phyloP scores from a whole-genome alignment of 495 filamentous ascomycete species.

The Halenospora varia region DNA sequence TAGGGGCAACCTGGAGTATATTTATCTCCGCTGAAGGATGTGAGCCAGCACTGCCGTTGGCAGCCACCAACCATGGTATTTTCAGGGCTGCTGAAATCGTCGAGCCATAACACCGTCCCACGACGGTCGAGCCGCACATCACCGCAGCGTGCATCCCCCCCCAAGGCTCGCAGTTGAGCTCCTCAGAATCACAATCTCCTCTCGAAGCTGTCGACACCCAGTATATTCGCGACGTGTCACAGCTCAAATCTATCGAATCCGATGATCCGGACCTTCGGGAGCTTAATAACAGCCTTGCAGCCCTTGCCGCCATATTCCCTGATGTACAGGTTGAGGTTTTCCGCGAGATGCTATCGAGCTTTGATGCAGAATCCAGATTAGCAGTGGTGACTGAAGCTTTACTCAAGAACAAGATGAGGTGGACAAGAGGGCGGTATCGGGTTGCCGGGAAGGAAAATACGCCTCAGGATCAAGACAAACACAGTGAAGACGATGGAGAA shows the following conservation, averaged over 20 bases:
- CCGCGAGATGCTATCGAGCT: slow-evolving; percentile 76
- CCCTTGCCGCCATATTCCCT: slow-evolving; percentile 75
- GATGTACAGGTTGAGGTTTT: slow-evolving; percentile 89
- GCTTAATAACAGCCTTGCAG: slow-evolving; percentile 70
- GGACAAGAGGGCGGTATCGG: slow-evolving; percentile 72
- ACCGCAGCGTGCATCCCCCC: not conserved
- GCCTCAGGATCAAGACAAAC: slow-evolving; percentile 5
- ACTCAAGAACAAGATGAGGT: slow-evolving; percentile 69
- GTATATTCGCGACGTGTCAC: slow-evolving; percentile 43
- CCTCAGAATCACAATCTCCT: slow-evolving; percentile 9
- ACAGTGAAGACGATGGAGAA: slow-evolving; percentile 2
- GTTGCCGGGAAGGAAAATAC: slow-evolving; percentile 31
- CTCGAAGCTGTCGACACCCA: slow-evolving; percentile 21
- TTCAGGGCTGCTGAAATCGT: slow-evolving; percentile 23
- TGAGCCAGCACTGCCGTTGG: not conserved
- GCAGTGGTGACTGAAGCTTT: slow-evolving; percentile 83
- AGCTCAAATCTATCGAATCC: slow-evolving; percentile 34
- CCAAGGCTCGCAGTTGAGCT: slow-evolving; percentile 10
- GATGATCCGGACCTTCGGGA: slow-evolving; percentile 60
- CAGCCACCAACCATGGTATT: slow-evolving; percentile 25
- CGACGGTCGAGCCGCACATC: slow-evolving; percentile 8
- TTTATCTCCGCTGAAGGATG: slow-evolving; percentile 5
- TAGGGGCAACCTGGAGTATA: not conserved
- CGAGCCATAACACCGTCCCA: slow-evolving; percentile 9
- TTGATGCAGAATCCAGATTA: slow-evolving; percentile 77